Evolutionary conservation across 768 basidiomycete genomes (phyloP), one percentile per base, ranked within the genome.

Genomic region (Kwoniella sp.): DNA sequence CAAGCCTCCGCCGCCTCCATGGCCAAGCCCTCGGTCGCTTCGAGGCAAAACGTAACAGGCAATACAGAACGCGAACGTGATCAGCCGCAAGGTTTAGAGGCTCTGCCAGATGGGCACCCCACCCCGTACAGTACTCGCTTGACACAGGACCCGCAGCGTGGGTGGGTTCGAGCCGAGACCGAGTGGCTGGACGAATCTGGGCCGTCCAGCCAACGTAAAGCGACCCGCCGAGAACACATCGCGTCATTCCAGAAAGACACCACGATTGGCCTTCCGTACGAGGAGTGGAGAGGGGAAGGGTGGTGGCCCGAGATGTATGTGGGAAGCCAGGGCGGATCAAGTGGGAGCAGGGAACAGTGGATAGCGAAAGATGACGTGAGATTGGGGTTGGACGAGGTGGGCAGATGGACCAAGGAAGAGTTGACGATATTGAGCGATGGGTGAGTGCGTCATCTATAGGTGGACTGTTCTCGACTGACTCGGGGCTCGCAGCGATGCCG

Each of bases 221-320:
- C 28, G 49, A 43, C 46, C 25, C 40, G 53, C 36, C 25, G 52
- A 29, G 41, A 46, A 26, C 11, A 50, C 33, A 46, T 19, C 20
- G 44, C 45, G 33, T 15, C n/a, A 14, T 39, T 19, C 12, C 20
- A 49, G 36, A 27, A 31, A 4, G 22, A 34, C 6, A 32, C 50
- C 22, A 26, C 59, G 3, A 34, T 60, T 3, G 57, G 50, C 20
- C 23, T 48, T 0, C 66, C 66, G 9, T 66, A 63, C 62, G 46
- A 68, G 31, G 46, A 51, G 10, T 73, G 72, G 72, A 49, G 58
- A 48, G 72, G 72, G 2, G 70, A 73, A 36, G 63, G 57, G 10
- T 73, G 65, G 63, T 73, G 62, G 59, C 58, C 60, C 5, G 71
- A 68, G 46, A 67, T 68, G 57, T 68, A 55, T 39, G 34, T 33